Evolutionary conservation across 2,329 filamentous ascomycete species (phyloP), one percentile per base, ranked within the genome.

Genomic region (Calonectria montana): DNA sequence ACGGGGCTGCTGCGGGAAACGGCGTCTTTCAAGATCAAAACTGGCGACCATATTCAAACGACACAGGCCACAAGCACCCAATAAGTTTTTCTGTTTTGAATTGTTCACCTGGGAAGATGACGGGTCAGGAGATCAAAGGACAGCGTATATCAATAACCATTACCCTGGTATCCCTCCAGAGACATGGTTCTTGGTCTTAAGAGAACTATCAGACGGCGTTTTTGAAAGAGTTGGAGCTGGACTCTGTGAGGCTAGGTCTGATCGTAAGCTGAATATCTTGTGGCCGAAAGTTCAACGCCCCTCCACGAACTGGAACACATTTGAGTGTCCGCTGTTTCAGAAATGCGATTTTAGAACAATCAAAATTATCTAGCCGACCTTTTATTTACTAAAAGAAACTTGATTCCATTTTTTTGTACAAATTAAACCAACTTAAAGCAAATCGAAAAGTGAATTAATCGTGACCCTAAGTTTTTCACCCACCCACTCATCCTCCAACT

Each of bases 161-260:
- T 50, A 48, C 21, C 61, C 43, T 27, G 61, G 43, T 3, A 64
- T 50, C 4, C 43, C 43, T 27, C 43, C 61, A 16, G 43, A 64
- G 23, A 50, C 61, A 27, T 64, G 61, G 61, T 64, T 64, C 8
- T 12, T 64, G 1, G 27, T 64, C 15, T 25, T 64, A 16, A 10
- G 43, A n/a, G 43, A 64, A n/a, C 2, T 39, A n/a, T 10, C 21
- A 12, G 21, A 39, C 21, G 61, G 43, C 3, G 29, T 27, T 1
- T 64, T 64, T 23, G 61, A 64, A 21, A 35, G 61, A n/a, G 43
- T 50, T 39, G 61, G 61, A 12, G 29, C 43, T 15, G 61, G 61
- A 13, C 13, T 43, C 27, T 63, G 59, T 23, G 15, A 63, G 25
- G 59, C 41, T 8, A 63, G 59, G 18, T 63, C 59, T 47, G 59